Evolutionary conservation across 2,329 filamentous ascomycete genomes (phyloP).

Genomic region (Pseudopyricularia javanii): DNA sequence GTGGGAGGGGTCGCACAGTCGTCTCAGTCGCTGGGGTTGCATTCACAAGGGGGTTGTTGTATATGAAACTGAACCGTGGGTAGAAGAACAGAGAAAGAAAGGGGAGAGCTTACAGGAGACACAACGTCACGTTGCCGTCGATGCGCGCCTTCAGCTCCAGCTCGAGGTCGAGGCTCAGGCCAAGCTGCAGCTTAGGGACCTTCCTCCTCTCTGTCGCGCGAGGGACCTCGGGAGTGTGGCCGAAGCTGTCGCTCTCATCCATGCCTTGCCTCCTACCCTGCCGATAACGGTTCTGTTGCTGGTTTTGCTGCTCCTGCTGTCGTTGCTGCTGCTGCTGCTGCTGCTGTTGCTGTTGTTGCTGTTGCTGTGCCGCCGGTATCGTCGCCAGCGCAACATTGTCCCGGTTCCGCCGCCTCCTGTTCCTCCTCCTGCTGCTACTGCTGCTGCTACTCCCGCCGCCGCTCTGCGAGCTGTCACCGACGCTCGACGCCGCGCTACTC

Average conservation of each 20-base stretch:
- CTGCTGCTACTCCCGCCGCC: conserved; percentile 5
- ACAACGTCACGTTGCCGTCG: conserved; percentile 61
- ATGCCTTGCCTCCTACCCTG: neutral
- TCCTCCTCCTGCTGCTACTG: conserved; percentile 6
- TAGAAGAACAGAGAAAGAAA: neutral
- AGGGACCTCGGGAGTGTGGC: conserved; percentile 6
- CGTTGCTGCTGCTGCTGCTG: conserved; percentile 4
- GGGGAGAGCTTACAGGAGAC: conserved; percentile 44
- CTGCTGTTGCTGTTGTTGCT: conserved; percentile 2
- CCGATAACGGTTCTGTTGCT: neutral
- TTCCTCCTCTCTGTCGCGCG: conserved; percentile 16
- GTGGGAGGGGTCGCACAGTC: neutral
- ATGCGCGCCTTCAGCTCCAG: conserved; percentile 72
- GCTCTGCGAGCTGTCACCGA: conserved; percentile 7
- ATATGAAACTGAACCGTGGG: neutral
- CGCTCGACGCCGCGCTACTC: conserved; percentile 1
- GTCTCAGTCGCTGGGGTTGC: too few relatives aligned
- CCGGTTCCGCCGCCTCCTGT: conserved; percentile 1
- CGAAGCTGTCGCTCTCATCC: neutral
- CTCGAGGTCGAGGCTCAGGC: conserved; percentile 58
- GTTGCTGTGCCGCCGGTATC: neutral
- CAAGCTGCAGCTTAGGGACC: conserved; percentile 14
- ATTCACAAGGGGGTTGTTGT: neutral
- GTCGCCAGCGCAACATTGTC: neutral
- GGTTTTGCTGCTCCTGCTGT: neutral